Base-by-base conservation (phyloP, 192 early-diverging fungal species). In the Backusella australiensis region DNA sequence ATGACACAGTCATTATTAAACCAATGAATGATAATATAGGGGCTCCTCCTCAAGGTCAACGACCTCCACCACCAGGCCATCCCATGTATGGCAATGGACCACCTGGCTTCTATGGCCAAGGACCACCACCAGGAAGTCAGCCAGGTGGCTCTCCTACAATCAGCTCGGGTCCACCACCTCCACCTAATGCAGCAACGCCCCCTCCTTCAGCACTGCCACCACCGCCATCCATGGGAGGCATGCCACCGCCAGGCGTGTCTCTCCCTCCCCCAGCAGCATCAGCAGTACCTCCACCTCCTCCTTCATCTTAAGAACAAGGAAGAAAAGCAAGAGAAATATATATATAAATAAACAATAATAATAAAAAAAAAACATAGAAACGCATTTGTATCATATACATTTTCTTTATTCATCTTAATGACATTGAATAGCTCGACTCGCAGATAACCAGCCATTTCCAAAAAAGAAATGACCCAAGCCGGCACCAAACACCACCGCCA, bases 401-500 rank as follows among this genome's bases (percentile, higher is more conserved):
- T 52, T 3, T 71, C 3, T 59, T 11, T 72, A 34, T 21, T 52
- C 35, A 32, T n/a, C 0, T 72, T 74, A 81, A 67, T 81, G 80
- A 29, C 80, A 81, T 32, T 77, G 76, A 42, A 81, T 81, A 39
- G 56, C 49, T 32, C 73, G 73, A 59, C 34, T 70, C 34, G 76
- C 59, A 2, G 69, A 26, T 21, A 83, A 65, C n/a, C 67, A 38
- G 12, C 69, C 59, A 21, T 77, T 19, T 36, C 76, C 84, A 67
- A 86, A 90, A 0, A 82, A 71, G 77, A 84, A 90, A 80, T 91
- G 86, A 6, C 93, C 93, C 23, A 89, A 53, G 23, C 86, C 86
- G 21, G 93, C 89, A 21, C 93, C 93, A 44, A 89, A 72, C 39
- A 92, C 85, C 0, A 90, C 89, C 15, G 87, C 85, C 7, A 90